Conservation (phyloP, 2,329 filamentous ascomycete species). For the Trichoderma arundinaceum region DNA sequence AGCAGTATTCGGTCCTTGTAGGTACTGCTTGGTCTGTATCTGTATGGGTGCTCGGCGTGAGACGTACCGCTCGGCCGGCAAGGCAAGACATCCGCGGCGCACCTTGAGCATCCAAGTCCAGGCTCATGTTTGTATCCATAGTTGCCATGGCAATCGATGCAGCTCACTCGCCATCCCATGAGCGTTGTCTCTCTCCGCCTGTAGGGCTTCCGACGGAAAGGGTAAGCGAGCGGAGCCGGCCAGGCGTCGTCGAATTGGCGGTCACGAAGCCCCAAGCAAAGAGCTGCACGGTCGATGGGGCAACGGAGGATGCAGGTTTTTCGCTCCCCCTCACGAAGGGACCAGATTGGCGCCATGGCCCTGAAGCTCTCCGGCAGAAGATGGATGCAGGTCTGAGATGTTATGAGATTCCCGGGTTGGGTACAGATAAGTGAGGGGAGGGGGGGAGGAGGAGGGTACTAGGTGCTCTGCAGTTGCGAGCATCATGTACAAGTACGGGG, state of each 20-base stretch:
- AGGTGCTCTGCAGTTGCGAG: no score
- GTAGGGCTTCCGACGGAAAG: constrained; percentile 15
- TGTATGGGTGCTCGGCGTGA: constrained; percentile 16
- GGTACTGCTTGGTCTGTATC: background rate
- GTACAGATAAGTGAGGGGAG: background rate
- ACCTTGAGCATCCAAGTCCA: background rate
- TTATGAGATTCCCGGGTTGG: constrained; percentile 1
- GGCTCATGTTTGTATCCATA: background rate
- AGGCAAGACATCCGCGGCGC: constrained; percentile 11
- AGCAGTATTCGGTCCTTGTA: no score
- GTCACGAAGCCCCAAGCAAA: constrained; percentile 25
- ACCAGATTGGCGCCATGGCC: no score
- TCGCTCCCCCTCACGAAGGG: no score
- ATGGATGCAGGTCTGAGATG: background rate
- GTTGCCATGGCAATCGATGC: constrained; percentile 26
- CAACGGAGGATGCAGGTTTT: constrained; percentile 4
- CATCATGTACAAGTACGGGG: no score
- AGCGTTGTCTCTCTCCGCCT: constrained; percentile 8
- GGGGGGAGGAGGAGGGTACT: background rate
- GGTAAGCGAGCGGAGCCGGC: constrained; percentile 23
- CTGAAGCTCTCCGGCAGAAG: no score
- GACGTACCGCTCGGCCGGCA: background rate
- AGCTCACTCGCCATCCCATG: background rate
- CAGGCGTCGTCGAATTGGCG: constrained; percentile 29
- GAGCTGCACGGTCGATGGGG: constrained; percentile 28